These are phyloP conservation scores for Closterium sp. DNA, from an alignment of 139 green algal species.

Conservation along the genomic window DNA sequence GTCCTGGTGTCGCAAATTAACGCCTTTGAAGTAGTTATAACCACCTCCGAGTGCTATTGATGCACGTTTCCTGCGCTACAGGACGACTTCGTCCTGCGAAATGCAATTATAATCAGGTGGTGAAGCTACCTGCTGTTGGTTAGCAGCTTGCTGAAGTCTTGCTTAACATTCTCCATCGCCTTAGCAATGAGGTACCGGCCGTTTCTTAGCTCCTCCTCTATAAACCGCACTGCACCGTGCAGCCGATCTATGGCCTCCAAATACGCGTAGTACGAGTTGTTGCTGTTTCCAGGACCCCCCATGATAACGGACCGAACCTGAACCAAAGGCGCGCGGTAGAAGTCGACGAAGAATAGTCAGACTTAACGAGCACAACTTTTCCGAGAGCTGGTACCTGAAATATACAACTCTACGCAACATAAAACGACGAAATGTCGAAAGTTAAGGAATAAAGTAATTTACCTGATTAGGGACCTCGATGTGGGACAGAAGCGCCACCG, in stretches of 20 bases:
- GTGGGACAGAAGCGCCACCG: neutral
- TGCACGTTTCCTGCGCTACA: too few relatives aligned
- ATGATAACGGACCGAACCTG: neutral
- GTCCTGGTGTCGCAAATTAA: too few relatives aligned
- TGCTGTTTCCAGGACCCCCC: neutral
- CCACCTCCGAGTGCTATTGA: too few relatives aligned
- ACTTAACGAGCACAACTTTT: too few relatives aligned
- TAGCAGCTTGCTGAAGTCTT: neutral
- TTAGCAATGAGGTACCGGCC: neutral
- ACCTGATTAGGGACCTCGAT: neutral
- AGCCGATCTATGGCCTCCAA: slow-evolving; percentile 7
- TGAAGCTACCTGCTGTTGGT: neutral
- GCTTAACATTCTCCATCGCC: neutral
- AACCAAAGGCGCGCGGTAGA: neutral
- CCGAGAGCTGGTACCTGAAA: too few relatives aligned
- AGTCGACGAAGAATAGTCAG: too few relatives aligned
- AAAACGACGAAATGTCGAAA: neutral
- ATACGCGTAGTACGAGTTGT: neutral
- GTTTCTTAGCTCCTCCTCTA: neutral
- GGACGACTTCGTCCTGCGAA: too few relatives aligned
- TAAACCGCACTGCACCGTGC: slow-evolving; percentile 1
- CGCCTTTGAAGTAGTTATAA: too few relatives aligned
- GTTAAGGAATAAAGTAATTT: neutral
- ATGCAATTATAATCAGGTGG: neutral
- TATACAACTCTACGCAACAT: too few relatives aligned